Evolutionary conservation across 306 rosid genomes (phyloP).

Genomic region (Ceratonia siliqua): DNA sequence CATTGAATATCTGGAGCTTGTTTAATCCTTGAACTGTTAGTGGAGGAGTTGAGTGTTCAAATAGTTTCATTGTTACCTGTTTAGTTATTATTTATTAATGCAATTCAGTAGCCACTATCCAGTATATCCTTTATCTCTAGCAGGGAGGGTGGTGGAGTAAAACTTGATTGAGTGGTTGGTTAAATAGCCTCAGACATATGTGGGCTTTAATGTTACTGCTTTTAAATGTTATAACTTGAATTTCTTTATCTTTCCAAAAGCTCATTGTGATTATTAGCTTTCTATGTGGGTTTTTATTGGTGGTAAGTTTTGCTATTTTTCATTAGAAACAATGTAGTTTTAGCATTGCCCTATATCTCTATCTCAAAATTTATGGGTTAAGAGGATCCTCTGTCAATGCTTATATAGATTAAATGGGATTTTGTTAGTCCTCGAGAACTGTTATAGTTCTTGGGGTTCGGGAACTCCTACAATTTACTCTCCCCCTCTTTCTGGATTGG

Average conservation of each 20-base stretch:
- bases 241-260: not conserved
- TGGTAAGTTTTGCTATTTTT: not conserved
- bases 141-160: no score
- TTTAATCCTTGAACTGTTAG: not conserved
- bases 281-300: not conserved
- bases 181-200: not conserved
- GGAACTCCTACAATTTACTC: constrained; percentile 36
- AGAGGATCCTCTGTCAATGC: constrained; percentile 42
- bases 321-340: not conserved
- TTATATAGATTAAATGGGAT: constrained; percentile 30
- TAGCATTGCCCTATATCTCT: constrained; percentile 33
- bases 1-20: not conserved
- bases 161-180: no score
- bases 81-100: not conserved
- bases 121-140: not conserved
- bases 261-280: not conserved
- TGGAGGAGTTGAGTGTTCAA: not conserved
- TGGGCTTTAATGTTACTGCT: not conserved
- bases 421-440: constrained; percentile 41
- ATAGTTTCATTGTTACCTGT: not conserved
- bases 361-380: constrained; percentile 18
- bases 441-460: constrained; percentile 46
- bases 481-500: not conserved
- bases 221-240: not conserved
- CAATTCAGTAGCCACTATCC: not conserved